Evolutionary conservation across 2,329 filamentous ascomycete species (phyloP).

Genomic region (Rhexocercosporidium sp.): DNA sequence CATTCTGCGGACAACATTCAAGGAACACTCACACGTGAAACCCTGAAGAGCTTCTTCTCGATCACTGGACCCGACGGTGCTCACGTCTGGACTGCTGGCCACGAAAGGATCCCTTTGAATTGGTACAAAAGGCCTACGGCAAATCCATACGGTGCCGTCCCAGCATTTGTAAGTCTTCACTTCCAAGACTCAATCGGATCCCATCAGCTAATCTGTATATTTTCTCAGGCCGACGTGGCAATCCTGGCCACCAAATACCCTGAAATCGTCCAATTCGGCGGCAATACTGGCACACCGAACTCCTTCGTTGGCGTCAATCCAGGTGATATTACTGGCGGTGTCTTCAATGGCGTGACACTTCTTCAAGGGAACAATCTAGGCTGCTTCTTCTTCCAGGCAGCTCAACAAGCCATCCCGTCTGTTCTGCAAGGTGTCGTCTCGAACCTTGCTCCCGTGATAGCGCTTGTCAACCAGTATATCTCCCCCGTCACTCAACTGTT

Average conservation of each 20-base stretch:
- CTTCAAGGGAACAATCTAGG: constrained; percentile 54
- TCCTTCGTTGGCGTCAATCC: constrained; percentile 55
- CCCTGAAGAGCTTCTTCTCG: constrained; percentile 36
- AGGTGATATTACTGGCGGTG: constrained; percentile 45
- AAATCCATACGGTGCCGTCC: constrained; percentile 48
- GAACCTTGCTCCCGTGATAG: background rate
- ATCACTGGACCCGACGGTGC: constrained; percentile 24
- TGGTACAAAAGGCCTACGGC: constrained; percentile 26
- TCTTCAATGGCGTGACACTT: constrained; percentile 51
- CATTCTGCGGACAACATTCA: constrained; percentile 21
- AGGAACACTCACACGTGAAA: constrained; percentile 37
- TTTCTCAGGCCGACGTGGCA: constrained; percentile 45
- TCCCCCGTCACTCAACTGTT: constrained; percentile 3
- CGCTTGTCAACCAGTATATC: constrained; percentile 14
- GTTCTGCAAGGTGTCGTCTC: constrained; percentile 6
- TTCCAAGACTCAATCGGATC: background rate
- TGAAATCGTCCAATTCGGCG: constrained; percentile 46
- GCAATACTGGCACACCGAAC: constrained; percentile 58
- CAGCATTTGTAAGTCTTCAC: constrained; percentile 36
- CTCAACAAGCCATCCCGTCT: constrained; percentile 11
- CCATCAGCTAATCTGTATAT: background rate
- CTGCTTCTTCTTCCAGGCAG: constrained; percentile 44
- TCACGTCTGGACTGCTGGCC: constrained; percentile 11
- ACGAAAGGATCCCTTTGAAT: constrained; percentile 22
- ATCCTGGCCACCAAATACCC: constrained; percentile 45